Evolutionary conservation across 2,329 filamentous ascomycete genomes (phyloP).

Genomic region (Anthostomella pinea): DNA sequence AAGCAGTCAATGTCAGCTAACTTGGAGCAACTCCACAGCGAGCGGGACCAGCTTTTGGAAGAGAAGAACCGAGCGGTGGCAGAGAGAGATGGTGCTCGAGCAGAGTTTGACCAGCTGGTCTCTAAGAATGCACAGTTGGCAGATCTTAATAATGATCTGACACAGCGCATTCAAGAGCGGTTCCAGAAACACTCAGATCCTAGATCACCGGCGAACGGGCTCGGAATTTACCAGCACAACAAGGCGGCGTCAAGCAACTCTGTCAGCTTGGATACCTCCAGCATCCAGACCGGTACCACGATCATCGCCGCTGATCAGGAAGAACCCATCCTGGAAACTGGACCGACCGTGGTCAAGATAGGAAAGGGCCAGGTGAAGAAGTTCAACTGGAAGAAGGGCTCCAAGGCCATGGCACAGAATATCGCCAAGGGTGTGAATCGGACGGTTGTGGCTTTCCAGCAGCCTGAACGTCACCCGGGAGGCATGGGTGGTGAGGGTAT

Average conservation of each 20-base stretch:
- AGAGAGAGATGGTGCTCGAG: conserved; percentile 87
- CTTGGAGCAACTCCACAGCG: conserved; percentile 61
- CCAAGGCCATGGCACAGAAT: conserved; percentile 89
- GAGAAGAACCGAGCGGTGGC: conserved; percentile 80
- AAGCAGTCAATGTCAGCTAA: conserved; percentile 56
- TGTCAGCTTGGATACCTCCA: conserved; percentile 50
- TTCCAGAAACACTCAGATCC: conserved; percentile 73
- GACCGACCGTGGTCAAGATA: conserved; percentile 93
- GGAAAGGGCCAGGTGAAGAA: conserved; percentile 92
- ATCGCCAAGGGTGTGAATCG: conserved; percentile 93
- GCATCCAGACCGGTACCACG: conserved; percentile 56
- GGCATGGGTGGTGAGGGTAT: conserved; percentile 58
- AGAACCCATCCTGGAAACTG: conserved; percentile 64
- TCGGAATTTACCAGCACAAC: conserved; percentile 55
- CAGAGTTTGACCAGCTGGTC: conserved; percentile 93
- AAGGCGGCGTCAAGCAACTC: conserved; percentile 51
- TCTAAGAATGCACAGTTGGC: conserved; percentile 92
- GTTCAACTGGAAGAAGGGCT: conserved; percentile 98
- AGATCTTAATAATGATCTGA: conserved; percentile 92
- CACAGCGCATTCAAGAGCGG: conserved; percentile 88
- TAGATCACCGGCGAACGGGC: conserved; percentile 48
- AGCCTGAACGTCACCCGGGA: conserved; percentile 50
- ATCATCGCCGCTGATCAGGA: conserved; percentile 61
- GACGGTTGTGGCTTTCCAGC: conserved; percentile 73
- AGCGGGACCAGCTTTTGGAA: conserved; percentile 78